Evolutionary conservation across 2,329 filamentous ascomycete species (phyloP).

Genomic region (Biscogniauxia sp.): DNA sequence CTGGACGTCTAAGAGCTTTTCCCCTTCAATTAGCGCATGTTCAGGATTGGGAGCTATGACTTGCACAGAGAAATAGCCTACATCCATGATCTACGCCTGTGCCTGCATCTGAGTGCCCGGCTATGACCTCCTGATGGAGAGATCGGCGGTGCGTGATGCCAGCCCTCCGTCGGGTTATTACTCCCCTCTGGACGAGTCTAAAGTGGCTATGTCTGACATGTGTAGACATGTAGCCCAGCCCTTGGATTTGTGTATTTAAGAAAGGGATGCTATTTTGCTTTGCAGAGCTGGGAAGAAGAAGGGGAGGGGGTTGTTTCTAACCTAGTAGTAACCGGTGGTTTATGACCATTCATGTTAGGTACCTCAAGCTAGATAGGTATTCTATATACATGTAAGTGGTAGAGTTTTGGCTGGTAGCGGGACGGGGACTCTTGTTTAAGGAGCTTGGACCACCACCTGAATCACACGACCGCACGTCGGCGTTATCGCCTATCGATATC

Average conservation of each 20-base stretch:
- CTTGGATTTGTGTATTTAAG: not conserved
- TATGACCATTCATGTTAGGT: too few species aligned
- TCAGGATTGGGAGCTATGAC: not conserved
- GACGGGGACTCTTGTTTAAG: not conserved
- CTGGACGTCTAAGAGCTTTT: not conserved
- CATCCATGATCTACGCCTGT: not conserved
- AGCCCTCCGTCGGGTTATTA: slow-evolving; percentile 23
- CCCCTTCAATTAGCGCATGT: not conserved
- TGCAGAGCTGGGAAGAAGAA: not conserved
- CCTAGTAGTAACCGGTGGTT: too few species aligned
- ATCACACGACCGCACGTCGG: not conserved
- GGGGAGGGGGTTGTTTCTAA: slow-evolving; percentile 3
- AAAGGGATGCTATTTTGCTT: not conserved
- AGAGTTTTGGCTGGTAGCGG: not conserved
- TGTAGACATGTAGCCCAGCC: slow-evolving; percentile 33
- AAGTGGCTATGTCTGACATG: slow-evolving; percentile 31
- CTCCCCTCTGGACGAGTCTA: slow-evolving; percentile 28
- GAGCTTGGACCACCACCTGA: slow-evolving; percentile 1
- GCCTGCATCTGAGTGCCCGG: not conserved
- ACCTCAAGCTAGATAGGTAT: too few species aligned
- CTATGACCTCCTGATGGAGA: slow-evolving; percentile 6
- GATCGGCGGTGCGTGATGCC: slow-evolving; percentile 12
- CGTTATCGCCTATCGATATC: slow-evolving; percentile 13
- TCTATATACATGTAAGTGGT: too few species aligned
- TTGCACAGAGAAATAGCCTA: not conserved